Evolutionary conservation across 306 rosid species (phyloP).

Genomic region (Citrullus amarus): DNA sequence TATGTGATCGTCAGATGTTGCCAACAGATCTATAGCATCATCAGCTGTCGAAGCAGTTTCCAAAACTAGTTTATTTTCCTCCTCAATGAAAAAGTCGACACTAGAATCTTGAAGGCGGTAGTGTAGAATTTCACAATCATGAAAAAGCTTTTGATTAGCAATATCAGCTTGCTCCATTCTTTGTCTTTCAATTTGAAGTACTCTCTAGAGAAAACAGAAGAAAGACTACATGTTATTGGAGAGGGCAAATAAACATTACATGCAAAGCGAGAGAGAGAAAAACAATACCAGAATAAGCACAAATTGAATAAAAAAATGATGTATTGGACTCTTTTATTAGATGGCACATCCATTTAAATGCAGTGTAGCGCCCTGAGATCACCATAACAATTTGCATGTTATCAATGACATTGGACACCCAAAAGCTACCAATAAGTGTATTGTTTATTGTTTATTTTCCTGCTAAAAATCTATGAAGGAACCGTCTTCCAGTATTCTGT

Average conservation of each 20-base stretch:
- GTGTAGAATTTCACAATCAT: constrained; percentile 72
- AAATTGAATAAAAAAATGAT: not conserved
- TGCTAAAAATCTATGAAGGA: not conserved
- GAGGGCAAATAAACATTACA: not conserved
- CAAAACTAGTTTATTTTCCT: constrained; percentile 63
- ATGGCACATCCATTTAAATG: not conserved
- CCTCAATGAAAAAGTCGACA: constrained; percentile 75
- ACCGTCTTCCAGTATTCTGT: not conserved
- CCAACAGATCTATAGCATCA: constrained; percentile 71
- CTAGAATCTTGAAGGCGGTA: constrained; percentile 76
- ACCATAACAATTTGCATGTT: not conserved
- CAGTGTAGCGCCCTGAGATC: not conserved
- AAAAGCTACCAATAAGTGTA: not conserved
- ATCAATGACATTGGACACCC: not conserved
- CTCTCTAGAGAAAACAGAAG: constrained; percentile 35
- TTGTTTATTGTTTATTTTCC: not conserved
- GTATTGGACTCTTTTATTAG: not conserved
- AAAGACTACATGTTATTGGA: not conserved
- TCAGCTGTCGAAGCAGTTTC: constrained; percentile 65
- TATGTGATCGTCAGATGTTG: constrained; percentile 77
- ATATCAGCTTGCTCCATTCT: constrained; percentile 36
- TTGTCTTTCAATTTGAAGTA: constrained; percentile 58
- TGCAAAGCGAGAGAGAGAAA: not conserved
- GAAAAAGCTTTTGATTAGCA: constrained; percentile 65
- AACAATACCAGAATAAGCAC: not conserved